A percentile compares a stretch with the other conserved stretches of the same genome.
phyloP scores from a whole-genome alignment of 2,329 filamentous ascomycete species.

The Orbilia javanica region DNA sequence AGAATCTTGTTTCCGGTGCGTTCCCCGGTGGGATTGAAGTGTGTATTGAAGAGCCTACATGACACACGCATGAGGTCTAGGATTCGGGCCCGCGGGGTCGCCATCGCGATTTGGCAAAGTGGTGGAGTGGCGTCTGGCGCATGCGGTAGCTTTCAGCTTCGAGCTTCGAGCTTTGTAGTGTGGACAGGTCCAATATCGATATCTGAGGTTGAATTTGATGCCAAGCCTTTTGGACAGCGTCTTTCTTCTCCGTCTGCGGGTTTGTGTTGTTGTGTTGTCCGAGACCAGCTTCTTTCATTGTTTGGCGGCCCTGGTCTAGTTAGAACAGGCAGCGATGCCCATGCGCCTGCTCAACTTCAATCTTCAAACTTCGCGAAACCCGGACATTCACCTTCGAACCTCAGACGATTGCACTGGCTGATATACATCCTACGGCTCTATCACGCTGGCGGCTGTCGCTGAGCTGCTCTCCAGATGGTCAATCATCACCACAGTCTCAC shows the following conservation, averaged over 20 bases:
- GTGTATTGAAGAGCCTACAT: constrained; percentile 91
- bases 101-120: constrained; percentile 34
- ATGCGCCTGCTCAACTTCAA: too few relatives aligned
- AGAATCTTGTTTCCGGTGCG: constrained; percentile 93
- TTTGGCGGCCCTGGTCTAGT: too few relatives aligned
- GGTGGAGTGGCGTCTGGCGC: constrained; percentile 8
- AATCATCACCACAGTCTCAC: neutral
- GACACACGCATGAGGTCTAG: constrained; percentile 66
- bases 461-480: constrained; percentile 4
- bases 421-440: neutral
- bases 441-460: neutral
- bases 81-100: constrained; percentile 51
- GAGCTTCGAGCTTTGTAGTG: neutral
- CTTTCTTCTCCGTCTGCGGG: neutral
- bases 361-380: neutral
- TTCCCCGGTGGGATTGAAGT: constrained; percentile 85
- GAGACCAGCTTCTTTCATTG: neutral
- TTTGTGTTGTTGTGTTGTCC: constrained; percentile 16
- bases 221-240: neutral
- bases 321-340: neutral
- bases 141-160: neutral
- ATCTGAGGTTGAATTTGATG: constrained; percentile 18
- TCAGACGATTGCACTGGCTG: neutral
- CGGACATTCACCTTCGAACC: neutral
- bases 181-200: too few relatives aligned